phyloP scores from a whole-genome alignment of 1,284 basidiomycete species.

The Naganishia liquefaciens region DNA sequence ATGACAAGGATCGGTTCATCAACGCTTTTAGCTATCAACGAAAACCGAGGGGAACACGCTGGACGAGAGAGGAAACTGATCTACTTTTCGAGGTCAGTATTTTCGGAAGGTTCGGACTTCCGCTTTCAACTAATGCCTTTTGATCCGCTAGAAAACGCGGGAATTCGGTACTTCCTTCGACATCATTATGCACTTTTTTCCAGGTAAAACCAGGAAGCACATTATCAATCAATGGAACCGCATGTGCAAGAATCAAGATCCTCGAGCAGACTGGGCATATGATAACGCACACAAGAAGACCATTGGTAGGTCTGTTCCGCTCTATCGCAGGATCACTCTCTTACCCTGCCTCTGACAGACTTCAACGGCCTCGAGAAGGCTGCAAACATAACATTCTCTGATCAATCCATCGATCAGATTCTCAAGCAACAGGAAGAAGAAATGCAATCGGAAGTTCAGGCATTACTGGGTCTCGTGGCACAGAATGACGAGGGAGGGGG shows the following conservation, averaged over 20 bases:
- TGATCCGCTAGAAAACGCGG: constrained; percentile 37
- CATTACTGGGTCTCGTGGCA: constrained; percentile 13
- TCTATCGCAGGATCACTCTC: not conserved
- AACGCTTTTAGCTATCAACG: constrained; percentile 49
- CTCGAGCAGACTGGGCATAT: constrained; percentile 26
- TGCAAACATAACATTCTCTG: constrained; percentile 25
- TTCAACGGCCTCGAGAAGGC: constrained; percentile 19
- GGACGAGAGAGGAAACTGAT: constrained; percentile 49
- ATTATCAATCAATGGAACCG: constrained; percentile 53
- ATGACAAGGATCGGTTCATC: constrained; percentile 47
- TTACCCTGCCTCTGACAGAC: not conserved
- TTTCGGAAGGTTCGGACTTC: too few relatives aligned
- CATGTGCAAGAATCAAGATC: constrained; percentile 44
- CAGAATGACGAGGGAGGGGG: not conserved
- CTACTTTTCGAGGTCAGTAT: constrained; percentile 45
- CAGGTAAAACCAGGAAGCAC: constrained; percentile 46
- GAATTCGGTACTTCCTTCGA: constrained; percentile 55
- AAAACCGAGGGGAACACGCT: constrained; percentile 41
- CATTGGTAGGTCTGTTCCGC: constrained; percentile 14
- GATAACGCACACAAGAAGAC: constrained; percentile 22
- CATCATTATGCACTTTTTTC: constrained; percentile 53
- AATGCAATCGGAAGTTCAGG: constrained; percentile 22
- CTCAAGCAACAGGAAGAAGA: constrained; percentile 25
- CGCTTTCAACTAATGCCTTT: not conserved
- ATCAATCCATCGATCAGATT: constrained; percentile 21